Conservation (phyloP, 805 yeast species). For the Starmerella lactis-condensi region DNA sequence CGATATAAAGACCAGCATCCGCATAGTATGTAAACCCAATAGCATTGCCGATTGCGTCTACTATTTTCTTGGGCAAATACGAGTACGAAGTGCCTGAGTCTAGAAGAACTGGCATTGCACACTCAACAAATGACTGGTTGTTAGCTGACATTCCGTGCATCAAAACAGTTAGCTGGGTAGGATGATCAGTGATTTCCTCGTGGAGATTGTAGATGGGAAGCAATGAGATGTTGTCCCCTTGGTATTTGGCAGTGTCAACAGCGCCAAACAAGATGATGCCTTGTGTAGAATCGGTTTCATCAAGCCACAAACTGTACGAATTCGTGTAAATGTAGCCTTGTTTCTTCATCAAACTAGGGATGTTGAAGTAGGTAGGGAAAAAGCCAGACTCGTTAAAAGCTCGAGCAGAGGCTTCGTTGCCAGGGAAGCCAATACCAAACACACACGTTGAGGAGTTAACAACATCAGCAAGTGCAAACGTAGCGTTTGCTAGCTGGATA, state of each 20-base stretch:
- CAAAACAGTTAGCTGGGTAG: slow-evolving; percentile 14
- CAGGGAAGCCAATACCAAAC: slow-evolving; percentile 24
- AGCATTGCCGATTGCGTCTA: slow-evolving; percentile 18
- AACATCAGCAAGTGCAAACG: slow-evolving; percentile 56
- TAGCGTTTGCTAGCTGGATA: slow-evolving; percentile 32
- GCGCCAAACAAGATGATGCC: slow-evolving; percentile 32
- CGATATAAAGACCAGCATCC: slow-evolving; percentile 23
- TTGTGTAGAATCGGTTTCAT: slow-evolving; percentile 18
- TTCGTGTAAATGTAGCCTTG: slow-evolving; percentile 27
- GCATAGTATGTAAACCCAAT: slow-evolving; percentile 27
- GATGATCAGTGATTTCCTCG: slow-evolving; percentile 9
- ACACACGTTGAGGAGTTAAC: slow-evolving; percentile 45
- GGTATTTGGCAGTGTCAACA: slow-evolving; percentile 27
- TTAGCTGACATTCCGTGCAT: slow-evolving; percentile 6
- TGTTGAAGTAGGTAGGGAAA: slow-evolving; percentile 32
- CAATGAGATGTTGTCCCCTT: slow-evolving; percentile 24
- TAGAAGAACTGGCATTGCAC: slow-evolving; percentile 29
- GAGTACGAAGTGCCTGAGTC: slow-evolving; percentile 42
- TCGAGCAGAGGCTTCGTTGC: slow-evolving; percentile 19
- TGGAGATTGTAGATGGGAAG: slow-evolving; percentile 20
- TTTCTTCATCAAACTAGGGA: slow-evolving; percentile 40
- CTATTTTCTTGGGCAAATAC: slow-evolving; percentile 28
- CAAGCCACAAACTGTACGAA: slow-evolving; percentile 33
- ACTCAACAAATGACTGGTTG: slow-evolving; percentile 4
- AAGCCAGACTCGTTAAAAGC: slow-evolving; percentile 10